Evolutionary conservation across 1,139 yeast genomes (phyloP).

Genomic region (Kluyveromyces marxianus): DNA sequence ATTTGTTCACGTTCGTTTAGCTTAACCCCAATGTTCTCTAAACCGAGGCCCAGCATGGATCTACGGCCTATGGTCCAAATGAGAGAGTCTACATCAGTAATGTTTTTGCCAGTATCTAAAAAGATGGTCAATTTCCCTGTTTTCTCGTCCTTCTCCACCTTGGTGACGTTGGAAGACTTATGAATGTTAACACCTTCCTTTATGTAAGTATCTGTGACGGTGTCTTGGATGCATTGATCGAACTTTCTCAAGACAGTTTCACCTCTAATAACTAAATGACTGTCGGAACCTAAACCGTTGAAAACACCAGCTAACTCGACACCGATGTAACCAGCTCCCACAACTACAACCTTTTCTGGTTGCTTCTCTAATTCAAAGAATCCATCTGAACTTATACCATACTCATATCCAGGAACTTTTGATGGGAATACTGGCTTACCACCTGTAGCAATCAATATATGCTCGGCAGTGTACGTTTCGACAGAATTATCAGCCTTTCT

Average conservation of each 20-base stretch:
- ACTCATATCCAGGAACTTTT: slow-evolving; percentile 67
- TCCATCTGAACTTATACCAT: slow-evolving; percentile 86
- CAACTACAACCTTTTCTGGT: slow-evolving; percentile 88
- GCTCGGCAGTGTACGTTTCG: slow-evolving; percentile 67
- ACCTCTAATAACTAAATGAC: slow-evolving; percentile 83
- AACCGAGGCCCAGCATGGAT: slow-evolving; percentile 64
- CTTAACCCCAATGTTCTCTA: slow-evolving; percentile 69
- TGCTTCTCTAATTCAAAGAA: slow-evolving; percentile 74
- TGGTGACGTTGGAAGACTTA: slow-evolving; percentile 51
- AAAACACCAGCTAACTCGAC: slow-evolving; percentile 93
- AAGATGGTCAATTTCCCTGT: slow-evolving; percentile 58
- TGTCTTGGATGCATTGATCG: slow-evolving; percentile 71
- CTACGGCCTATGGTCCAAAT: slow-evolving; percentile 94
- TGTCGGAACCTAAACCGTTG: slow-evolving; percentile 79
- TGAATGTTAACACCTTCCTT: slow-evolving; percentile 76
- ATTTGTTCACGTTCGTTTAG: slow-evolving; percentile 52
- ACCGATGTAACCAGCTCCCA: slow-evolving; percentile 98
- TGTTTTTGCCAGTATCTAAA: slow-evolving; percentile 43
- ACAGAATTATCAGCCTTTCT: slow-evolving; percentile 48
- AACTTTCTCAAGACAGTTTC: slow-evolving; percentile 83
- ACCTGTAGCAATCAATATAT: slow-evolving; percentile 86
- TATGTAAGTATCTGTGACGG: slow-evolving; percentile 71
- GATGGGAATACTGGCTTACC: slow-evolving; percentile 71
- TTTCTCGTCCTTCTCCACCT: slow-evolving; percentile 49
- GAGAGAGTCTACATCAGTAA: slow-evolving; percentile 66